Conservation (phyloP, 2,329 filamentous ascomycete genomes). For the Aaosphaeria pasadenensis region DNA sequence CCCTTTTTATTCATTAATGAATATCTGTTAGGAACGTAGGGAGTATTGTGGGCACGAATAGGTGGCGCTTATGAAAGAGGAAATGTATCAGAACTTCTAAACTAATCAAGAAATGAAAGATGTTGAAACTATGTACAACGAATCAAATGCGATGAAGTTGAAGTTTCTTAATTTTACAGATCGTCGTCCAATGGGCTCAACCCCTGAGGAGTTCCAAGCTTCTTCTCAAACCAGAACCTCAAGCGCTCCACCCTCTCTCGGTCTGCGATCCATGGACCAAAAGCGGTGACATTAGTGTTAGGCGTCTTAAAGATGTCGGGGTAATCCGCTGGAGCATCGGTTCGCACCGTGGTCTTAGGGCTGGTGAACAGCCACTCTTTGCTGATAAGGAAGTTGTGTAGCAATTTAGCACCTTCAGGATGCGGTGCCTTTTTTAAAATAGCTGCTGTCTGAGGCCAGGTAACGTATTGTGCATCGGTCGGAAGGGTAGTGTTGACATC, state of each 20-base stretch:
- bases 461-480: slow-evolving; percentile 39
- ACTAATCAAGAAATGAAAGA: no score
- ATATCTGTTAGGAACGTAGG: no score
- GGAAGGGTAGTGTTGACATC: slow-evolving; percentile 16
- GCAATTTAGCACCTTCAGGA: slow-evolving; percentile 51
- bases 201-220: slow-evolving; percentile 27
- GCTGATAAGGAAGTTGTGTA: slow-evolving; percentile 48
- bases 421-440: slow-evolving; percentile 50
- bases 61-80: no score
- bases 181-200: no score
- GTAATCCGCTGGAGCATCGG: slow-evolving; percentile 31
- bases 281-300: slow-evolving; percentile 38
- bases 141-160: no score
- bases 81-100: no score
- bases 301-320: slow-evolving; percentile 28
- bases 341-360: slow-evolving; percentile 36
- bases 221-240: slow-evolving; percentile 42
- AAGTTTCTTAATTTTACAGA: no score
- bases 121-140: no score
- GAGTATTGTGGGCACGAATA: no score
- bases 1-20: no score
- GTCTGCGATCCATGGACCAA: slow-evolving; percentile 44
- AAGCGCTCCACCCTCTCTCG: slow-evolving; percentile 42
- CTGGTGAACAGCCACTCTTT: slow-evolving; percentile 36
- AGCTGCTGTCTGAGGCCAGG: slow-evolving; percentile 48